phyloP scores from a whole-genome alignment of 2,329 filamentous ascomycete genomes.

The Hypoxylon sp. region DNA sequence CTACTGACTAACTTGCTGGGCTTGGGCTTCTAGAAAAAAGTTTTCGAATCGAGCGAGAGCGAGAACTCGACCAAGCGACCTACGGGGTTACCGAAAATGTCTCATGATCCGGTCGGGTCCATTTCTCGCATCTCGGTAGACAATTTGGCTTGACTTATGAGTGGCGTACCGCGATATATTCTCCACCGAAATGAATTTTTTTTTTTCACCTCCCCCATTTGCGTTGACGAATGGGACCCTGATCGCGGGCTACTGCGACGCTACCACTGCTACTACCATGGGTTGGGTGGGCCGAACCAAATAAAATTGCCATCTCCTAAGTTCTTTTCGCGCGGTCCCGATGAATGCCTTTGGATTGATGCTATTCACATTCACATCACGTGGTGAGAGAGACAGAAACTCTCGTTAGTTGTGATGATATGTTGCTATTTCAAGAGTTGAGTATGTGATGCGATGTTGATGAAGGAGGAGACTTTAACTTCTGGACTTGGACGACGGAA shows the following conservation, averaged over 20 bases:
- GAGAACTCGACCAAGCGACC: neutral
- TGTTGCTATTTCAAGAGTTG: slow-evolving; percentile 12
- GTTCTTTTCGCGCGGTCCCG: slow-evolving; percentile 17
- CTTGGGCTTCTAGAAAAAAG: slow-evolving; percentile 22
- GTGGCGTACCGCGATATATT: slow-evolving; percentile 24
- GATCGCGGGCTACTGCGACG: slow-evolving; percentile 16
- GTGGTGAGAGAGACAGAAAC: slow-evolving; percentile 20
- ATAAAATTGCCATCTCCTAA: slow-evolving; percentile 16
- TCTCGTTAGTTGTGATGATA: slow-evolving; percentile 19
- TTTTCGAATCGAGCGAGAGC: slow-evolving; percentile 11
- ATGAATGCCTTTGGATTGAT: neutral
- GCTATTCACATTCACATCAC: slow-evolving; percentile 22
- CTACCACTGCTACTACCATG: neutral
- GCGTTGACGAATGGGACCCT: slow-evolving; percentile 23
- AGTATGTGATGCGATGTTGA: too few relatives aligned
- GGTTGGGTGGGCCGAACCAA: slow-evolving; percentile 16
- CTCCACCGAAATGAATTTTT: slow-evolving; percentile 33
- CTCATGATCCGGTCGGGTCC: slow-evolving; percentile 29
- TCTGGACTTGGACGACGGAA: too few relatives aligned
- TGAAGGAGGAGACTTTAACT: too few relatives aligned
- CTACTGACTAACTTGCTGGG: too few relatives aligned
- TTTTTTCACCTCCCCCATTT: slow-evolving; percentile 16
- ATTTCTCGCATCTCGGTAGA: slow-evolving; percentile 9
- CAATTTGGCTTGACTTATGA: slow-evolving; percentile 17
- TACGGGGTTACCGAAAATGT: slow-evolving; percentile 31